A percentile compares a stretch with the other conserved stretches of the same genome.
Conservation (phyloP, 129 eudicot genomes). For the Flaveria bidentis region DNA sequence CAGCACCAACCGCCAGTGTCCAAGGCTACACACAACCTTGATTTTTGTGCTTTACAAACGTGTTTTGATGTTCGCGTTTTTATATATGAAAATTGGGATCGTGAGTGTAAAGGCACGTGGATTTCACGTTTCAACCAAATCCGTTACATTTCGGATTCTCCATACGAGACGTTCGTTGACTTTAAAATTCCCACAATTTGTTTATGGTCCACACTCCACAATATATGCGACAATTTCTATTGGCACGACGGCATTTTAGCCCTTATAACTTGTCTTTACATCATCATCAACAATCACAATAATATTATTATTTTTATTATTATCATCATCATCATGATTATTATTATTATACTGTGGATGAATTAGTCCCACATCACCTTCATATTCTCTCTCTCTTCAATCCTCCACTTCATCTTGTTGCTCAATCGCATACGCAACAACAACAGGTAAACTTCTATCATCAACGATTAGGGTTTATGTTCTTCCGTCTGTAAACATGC, state of each 20-base stretch:
- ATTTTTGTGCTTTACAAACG: no score
- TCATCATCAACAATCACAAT: background rate
- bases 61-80: no score
- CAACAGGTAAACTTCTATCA: constrained; percentile 28
- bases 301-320: background rate
- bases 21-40: no score
- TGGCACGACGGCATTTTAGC: constrained; percentile 36
- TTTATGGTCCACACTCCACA: background rate
- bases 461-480: constrained; percentile 7
- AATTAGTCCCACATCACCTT: constrained; percentile 38
- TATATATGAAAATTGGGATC: no score
- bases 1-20: no score
- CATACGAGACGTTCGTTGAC: constrained; percentile 20
- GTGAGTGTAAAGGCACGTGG: background rate
- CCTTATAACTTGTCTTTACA: background rate
- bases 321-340: background rate
- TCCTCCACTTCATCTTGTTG: constrained; percentile 24
- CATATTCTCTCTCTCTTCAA: constrained; percentile 17
- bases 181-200: no score
- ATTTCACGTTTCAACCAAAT: background rate
- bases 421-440: constrained; percentile 13
- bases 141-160: background rate
- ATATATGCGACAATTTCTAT: constrained; percentile 36
- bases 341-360: constrained; percentile 31
- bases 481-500: constrained; percentile 1